These are phyloP conservation scores for Platismatia glauca DNA, from an alignment of 495 filamentous ascomycete genomes.

Conservation along the genomic window DNA sequence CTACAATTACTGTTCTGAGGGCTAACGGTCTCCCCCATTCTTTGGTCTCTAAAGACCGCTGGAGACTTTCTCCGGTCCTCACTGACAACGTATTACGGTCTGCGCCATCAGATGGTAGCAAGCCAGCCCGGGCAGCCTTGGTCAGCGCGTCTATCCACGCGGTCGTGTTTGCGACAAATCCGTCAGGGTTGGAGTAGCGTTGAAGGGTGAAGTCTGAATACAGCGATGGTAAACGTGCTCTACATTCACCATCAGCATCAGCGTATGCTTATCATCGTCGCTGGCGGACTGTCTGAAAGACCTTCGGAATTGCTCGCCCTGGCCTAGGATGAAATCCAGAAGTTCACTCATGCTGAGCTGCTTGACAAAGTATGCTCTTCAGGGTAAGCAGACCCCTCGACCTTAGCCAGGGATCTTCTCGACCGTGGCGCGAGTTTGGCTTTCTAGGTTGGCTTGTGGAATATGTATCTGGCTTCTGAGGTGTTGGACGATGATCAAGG, in stretches of 20 bases:
- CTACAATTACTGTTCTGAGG: conserved; percentile 65
- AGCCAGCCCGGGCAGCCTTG: conserved; percentile 56
- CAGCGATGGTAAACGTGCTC: conserved; percentile 77
- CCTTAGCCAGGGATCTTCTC: background rate
- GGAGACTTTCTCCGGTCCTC: conserved; percentile 56
- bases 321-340: conserved; percentile 49
- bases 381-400: background rate
- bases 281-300: conserved; percentile 22
- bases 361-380: background rate
- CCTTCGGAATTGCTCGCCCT: conserved; percentile 60
- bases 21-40: conserved; percentile 82
- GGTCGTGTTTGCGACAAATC: conserved; percentile 73
- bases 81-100: conserved; percentile 50
- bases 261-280: background rate
- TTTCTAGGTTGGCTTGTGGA: background rate
- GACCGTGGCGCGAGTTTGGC: background rate
- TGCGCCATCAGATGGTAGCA: conserved; percentile 39
- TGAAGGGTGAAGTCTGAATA: conserved; percentile 88
- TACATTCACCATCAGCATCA: conserved; percentile 26
- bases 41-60: conserved; percentile 60
- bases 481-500: too few species aligned
- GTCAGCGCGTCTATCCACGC: conserved; percentile 75
- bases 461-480: too few species aligned
- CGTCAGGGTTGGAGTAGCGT: conserved; percentile 76
- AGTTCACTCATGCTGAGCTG: conserved; percentile 45